Percentiles rank a stretch among this genome's conserved stretches.
These are phyloP conservation scores for Psophocarpus tetragonolobus DNA, from an alignment of 306 rosid genomes.

Conservation along the genomic window DNA sequence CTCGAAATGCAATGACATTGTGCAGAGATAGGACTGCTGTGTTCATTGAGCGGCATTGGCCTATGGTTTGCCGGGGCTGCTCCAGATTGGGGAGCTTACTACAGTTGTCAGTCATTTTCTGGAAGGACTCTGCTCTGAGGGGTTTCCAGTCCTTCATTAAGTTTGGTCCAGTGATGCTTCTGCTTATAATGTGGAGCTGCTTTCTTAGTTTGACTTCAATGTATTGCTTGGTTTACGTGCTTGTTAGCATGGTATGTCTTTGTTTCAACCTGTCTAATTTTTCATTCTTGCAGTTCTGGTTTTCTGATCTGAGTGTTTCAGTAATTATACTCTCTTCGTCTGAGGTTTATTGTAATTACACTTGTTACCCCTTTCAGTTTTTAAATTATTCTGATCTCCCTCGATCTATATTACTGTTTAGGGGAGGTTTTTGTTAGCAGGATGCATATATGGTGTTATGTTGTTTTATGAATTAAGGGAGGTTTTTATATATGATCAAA, in stretches of 20 bases:
- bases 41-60: conserved; percentile 85
- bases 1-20: conserved; percentile 40
- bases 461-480: background rate
- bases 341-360: background rate
- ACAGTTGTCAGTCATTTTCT: conserved; percentile 51
- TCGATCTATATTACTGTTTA: background rate
- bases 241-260: conserved; percentile 81
- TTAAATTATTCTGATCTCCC: background rate
- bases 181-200: conserved; percentile 96
- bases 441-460: background rate
- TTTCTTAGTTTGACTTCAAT: conserved; percentile 91
- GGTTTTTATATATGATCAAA: background rate
- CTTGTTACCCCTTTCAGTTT: background rate
- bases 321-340: background rate
- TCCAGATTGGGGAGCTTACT: conserved; percentile 57
- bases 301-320: conserved; percentile 26
- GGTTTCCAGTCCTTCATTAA: conserved; percentile 70
- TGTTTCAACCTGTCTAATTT: conserved; percentile 1
- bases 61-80: conserved; percentile 69
- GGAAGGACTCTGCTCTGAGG: conserved; percentile 74
- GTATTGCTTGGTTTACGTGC: conserved; percentile 85
- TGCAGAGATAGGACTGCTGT: conserved; percentile 53
- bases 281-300: conserved; percentile 4
- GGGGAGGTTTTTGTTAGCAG: background rate
- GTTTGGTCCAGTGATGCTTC: conserved; percentile 78